Base-by-base conservation (phyloP, 2,329 filamentous ascomycete genomes). In the Raffaelea deltoideospora region DNA sequence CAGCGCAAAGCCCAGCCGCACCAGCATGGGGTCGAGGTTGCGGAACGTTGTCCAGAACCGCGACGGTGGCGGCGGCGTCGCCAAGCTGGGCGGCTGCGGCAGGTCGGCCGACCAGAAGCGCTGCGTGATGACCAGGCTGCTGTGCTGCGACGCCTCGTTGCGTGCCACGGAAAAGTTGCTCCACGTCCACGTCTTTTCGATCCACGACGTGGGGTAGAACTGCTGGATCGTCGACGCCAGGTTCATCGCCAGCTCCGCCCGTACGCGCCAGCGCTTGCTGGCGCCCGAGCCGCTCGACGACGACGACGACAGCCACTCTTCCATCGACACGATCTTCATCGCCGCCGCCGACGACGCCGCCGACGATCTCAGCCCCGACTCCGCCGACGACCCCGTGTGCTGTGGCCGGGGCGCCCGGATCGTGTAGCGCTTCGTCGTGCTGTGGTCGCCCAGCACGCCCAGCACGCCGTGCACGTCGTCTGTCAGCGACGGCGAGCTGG, bases 161-260 rank as follows among this genome's bases (percentile, higher is more conserved):
- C 35, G 39, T 21, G 34, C 41, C 6, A 45, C 36, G 2, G 41
- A 41, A 34, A 45, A 43, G 31, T 45, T 45, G 20, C 28, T 34
- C 43, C 41, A 43, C 20, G 43, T 40, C 43, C 43, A 45, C 34
- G 43, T 39, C 34, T 37, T 43, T 10, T 45, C 43, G 34, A 45
- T 43, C 43, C 43, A 45, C 10, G 41, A 33, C 21, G 43, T 45
- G 26, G 41, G 35, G 15, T 43, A 34, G 18, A 45, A 45, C 29
- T 45, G 39, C 35, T 34, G 34, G 19, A 45, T 43, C 6, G 41
- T 43, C 19, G 41, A 30, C 8, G 43, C 43, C 19, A 45, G 27
- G 33, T 43, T 39, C 41, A 37, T 35, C 0, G 43, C 43, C 35
- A 45, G 39, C 28, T 41, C 41, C 1, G 39, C 37, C 6, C 41